Evolutionary conservation across 1,139 yeast genomes (phyloP), one percentile per base, ranked within the genome.

Genomic region (Kodamaea sp.): DNA sequence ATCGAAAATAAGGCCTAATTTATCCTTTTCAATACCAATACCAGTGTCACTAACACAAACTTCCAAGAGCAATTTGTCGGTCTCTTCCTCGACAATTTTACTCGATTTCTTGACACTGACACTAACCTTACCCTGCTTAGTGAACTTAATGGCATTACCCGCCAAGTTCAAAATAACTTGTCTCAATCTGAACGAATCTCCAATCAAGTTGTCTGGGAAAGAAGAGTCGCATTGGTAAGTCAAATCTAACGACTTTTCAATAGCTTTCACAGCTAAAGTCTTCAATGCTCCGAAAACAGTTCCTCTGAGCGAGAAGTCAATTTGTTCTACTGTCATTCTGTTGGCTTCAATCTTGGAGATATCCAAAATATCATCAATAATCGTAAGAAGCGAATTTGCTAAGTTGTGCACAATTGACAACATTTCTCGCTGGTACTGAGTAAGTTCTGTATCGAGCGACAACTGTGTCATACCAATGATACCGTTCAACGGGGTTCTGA

Each of bases 381-480:
- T 86, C 0, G 95, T 86, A 53, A 86, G 72, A 46, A 86, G 68
- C 1, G 94, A 84, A 51, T 85, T 86, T 24, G 95, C 95, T 47
- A 87, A 70, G 53, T 85, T 85, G 60, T 85, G 92, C 18, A 86
- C 95, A 57, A 87, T 86, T 14, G 89, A 80, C 46, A 86, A 66
- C 95, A 86, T 86, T 63, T 86, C 95, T 43, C 95, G 74, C 61
- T 87, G 96, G 53, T 86, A 86, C 59, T 86, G 95, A 5, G 94
- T 85, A 43, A 86, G 68, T 53, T 86, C 92, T 0, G 95, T 86
- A 51, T 87, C 96, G 38, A 87, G 70, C 0, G 95, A 84, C 47
- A 87, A 66, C 58, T 87, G 95, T 2, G 95, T 87, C 92, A 87
- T 87, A 53, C 95, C 95, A 51, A 87, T 83, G 33, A 87, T 87